A percentile compares a stretch with the other conserved stretches of the same genome.
Evolutionary conservation across 1,284 basidiomycete genomes (phyloP).

Genomic region (Sanghuangporus weigelae): DNA sequence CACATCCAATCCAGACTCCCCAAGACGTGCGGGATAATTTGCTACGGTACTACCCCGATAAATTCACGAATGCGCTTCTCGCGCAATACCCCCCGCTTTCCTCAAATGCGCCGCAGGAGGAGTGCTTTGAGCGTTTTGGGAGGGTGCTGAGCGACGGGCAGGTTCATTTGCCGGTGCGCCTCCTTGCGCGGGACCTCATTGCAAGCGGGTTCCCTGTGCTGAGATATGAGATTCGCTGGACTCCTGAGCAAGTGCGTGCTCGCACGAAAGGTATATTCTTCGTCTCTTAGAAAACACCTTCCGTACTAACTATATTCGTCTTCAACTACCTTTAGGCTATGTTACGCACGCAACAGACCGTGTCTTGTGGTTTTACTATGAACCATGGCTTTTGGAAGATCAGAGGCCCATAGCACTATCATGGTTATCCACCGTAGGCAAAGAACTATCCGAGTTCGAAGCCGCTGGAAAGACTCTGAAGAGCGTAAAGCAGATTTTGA

Average conservation of each 20-base stretch:
- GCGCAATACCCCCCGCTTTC: conserved; percentile 37
- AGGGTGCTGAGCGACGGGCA: conserved; percentile 61
- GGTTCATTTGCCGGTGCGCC: conserved; percentile 61
- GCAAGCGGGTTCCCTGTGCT: conserved; percentile 53
- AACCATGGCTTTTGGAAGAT: conserved; percentile 32
- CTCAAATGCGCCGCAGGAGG: conserved; percentile 34
- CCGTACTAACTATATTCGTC: not conserved
- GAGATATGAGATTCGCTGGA: conserved; percentile 66
- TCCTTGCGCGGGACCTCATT: conserved; percentile 57
- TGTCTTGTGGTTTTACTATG: conserved; percentile 39
- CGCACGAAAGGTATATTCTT: conserved; percentile 39
- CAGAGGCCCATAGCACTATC: conserved; percentile 40
- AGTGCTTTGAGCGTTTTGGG: conserved; percentile 46
- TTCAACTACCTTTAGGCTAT: conserved; percentile 38
- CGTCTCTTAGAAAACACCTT: not conserved
- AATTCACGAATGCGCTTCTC: conserved; percentile 43
- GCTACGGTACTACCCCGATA: conserved; percentile 52
- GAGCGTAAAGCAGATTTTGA: conserved; percentile 38
- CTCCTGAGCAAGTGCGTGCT: conserved; percentile 47
- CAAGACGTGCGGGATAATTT: conserved; percentile 53
- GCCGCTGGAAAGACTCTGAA: conserved; percentile 26
- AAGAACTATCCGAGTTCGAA: conserved; percentile 36
- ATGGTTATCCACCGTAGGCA: conserved; percentile 47
- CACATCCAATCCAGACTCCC: conserved; percentile 46
- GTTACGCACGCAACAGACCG: conserved; percentile 68